These are phyloP conservation scores for Lachnellula occidentalis DNA, from an alignment of 2,329 filamentous ascomycete species.

Conservation along the genomic window DNA sequence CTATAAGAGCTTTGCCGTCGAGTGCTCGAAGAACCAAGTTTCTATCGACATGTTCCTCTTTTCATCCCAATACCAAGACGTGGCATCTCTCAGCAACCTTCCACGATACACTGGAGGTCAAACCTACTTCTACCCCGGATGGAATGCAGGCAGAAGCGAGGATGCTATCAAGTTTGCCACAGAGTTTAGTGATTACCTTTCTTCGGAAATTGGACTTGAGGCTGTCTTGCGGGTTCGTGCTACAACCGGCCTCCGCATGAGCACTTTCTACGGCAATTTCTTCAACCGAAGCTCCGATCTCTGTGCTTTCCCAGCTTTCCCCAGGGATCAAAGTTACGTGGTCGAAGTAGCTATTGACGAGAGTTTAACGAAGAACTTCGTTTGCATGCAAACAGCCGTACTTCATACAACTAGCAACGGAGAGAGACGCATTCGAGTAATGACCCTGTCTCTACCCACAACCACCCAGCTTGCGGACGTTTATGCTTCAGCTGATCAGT, in stretches of 20 bases:
- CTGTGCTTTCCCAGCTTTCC: conserved; percentile 96
- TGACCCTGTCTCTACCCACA: conserved; percentile 89
- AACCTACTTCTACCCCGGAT: conserved; percentile 95
- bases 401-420: conserved; percentile 97
- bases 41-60: conserved; percentile 98
- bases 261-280: conserved; percentile 98
- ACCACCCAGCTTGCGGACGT: conserved; percentile 86
- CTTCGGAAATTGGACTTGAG: conserved; percentile 90
- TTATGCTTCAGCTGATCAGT: conserved; percentile 92
- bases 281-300: conserved; percentile 98
- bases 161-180: conserved; percentile 97
- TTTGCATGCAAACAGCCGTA: conserved; percentile 90
- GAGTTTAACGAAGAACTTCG: conserved; percentile 81
- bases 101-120: conserved; percentile 95
- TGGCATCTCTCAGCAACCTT: conserved; percentile 90
- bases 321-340: conserved; percentile 93
- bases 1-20: conserved; percentile 98
- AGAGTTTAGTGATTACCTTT: conserved; percentile 96
- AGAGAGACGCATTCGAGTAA: conserved; percentile 87
- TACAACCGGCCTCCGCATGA: conserved; percentile 92
- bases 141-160: conserved; percentile 89
- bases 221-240: conserved; percentile 93
- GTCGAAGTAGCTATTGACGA: conserved; percentile 98
- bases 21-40: conserved; percentile 98
- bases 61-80: conserved; percentile 93